Percentiles rank a stretch among this genome's conserved stretches.
Evolutionary conservation across 495 filamentous ascomycete genomes (phyloP).

Genomic region (Parathielavia appendiculata): DNA sequence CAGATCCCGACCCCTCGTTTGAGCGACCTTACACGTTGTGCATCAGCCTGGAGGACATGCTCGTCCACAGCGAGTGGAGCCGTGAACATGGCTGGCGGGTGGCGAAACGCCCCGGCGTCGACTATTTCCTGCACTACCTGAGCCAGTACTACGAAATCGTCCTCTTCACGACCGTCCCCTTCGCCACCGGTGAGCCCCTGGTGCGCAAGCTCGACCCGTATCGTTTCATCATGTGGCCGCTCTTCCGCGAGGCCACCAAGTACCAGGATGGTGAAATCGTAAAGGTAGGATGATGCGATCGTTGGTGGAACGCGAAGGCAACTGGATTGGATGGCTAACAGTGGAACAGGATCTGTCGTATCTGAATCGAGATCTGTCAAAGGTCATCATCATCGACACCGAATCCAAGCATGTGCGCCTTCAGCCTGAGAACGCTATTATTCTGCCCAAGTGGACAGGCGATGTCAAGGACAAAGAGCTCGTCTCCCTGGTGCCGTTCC

Average conservation of each 20-base stretch:
- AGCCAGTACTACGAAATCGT: slow-evolving; percentile 97
- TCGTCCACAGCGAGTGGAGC: slow-evolving; percentile 90
- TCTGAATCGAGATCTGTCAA: slow-evolving; percentile 89
- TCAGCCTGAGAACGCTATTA: slow-evolving; percentile 91
- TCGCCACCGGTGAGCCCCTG: slow-evolving; percentile 74
- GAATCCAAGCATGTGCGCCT: slow-evolving; percentile 68
- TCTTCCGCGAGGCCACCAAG: slow-evolving; percentile 89
- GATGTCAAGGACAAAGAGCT: slow-evolving; percentile 75
- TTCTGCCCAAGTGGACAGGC: slow-evolving; percentile 85
- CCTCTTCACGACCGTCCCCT: slow-evolving; percentile 83
- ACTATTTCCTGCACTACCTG: slow-evolving; percentile 95
- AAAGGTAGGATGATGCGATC: slow-evolving; percentile 58
- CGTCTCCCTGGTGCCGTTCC: slow-evolving; percentile 84
- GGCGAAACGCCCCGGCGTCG: slow-evolving; percentile 89
- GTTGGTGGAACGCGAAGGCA: not conserved
- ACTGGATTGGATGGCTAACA: slow-evolving; percentile 11
- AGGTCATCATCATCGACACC: slow-evolving; percentile 89
- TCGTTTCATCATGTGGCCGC: slow-evolving; percentile 89
- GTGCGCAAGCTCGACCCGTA: slow-evolving; percentile 94
- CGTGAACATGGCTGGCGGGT: slow-evolving; percentile 92
- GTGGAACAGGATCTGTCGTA: slow-evolving; percentile 76
- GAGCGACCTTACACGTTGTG: slow-evolving; percentile 89
- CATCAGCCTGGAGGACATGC: slow-evolving; percentile 85
- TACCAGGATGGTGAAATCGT: slow-evolving; percentile 94
- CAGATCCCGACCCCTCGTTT: slow-evolving; percentile 75